These are phyloP conservation scores for Cucurbita maxima DNA, from an alignment of 306 rosid genomes.

Conservation along the genomic window DNA sequence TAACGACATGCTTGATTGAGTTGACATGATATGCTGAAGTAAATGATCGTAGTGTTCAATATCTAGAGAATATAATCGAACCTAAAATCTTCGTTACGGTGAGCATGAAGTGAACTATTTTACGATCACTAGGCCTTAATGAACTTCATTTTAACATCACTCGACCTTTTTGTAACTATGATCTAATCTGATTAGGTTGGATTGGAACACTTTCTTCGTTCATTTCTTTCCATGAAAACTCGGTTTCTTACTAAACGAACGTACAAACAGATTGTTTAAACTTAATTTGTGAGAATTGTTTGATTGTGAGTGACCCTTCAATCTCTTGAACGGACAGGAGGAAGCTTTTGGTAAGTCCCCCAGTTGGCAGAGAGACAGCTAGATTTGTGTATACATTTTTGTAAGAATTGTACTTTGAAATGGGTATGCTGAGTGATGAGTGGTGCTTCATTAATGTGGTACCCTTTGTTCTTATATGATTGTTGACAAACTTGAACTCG, in stretches of 20 bases:
- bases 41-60: too few species aligned
- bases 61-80: neutral
- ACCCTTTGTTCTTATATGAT: neutral
- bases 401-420: neutral
- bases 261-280: neutral
- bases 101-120: neutral
- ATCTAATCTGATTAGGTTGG: too few species aligned
- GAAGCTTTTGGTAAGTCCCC: neutral
- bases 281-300: neutral
- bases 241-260: neutral
- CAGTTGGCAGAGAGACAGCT: neutral
- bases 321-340: neutral
- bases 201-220: too few species aligned
- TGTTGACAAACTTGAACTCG: too few species aligned
- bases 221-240: too few species aligned
- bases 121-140: too few species aligned
- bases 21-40: too few species aligned
- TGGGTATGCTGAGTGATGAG: neutral
- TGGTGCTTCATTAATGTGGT: neutral
- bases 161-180: too few species aligned
- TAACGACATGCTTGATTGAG: too few species aligned
- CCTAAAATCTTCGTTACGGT: neutral
- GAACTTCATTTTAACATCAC: neutral
- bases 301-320: neutral
- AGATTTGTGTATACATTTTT: neutral